These are phyloP conservation scores for Panaeolus papilionaceus DNA, from an alignment of 768 basidiomycete genomes.

Conservation along the genomic window DNA sequence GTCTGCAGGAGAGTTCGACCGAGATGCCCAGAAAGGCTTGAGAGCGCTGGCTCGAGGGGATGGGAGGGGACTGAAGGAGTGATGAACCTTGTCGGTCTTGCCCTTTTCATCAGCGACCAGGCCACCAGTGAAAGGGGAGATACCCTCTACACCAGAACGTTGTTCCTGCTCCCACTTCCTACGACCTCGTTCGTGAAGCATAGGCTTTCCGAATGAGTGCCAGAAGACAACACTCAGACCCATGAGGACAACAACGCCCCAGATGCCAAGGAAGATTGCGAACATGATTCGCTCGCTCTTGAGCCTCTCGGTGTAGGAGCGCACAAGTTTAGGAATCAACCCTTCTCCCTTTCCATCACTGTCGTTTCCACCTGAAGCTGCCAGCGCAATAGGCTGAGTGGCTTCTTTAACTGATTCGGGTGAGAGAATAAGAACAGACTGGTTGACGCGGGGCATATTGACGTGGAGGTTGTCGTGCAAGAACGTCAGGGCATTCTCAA, in stretches of 20 bases:
- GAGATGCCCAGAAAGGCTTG: slow-evolving; percentile 42
- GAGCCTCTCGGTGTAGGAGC: slow-evolving; percentile 73
- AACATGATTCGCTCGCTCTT: slow-evolving; percentile 88
- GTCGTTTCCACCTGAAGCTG: slow-evolving; percentile 71
- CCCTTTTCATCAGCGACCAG: slow-evolving; percentile 9
- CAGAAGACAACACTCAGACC: slow-evolving; percentile 73
- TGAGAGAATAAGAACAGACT: slow-evolving; percentile 79
- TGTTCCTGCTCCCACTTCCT: slow-evolving; percentile 60
- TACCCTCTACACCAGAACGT: slow-evolving; percentile 51
- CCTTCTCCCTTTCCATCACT: slow-evolving; percentile 52
- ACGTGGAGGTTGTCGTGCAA: slow-evolving; percentile 87
- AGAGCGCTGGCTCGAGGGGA: slow-evolving; percentile 41
- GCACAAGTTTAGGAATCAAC: slow-evolving; percentile 75
- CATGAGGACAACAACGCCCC: slow-evolving; percentile 85
- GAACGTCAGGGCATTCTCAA: slow-evolving; percentile 91
- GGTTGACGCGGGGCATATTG: slow-evolving; percentile 79
- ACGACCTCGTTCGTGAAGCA: slow-evolving; percentile 53
- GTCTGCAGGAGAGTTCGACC: slow-evolving; percentile 27
- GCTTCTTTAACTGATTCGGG: slow-evolving; percentile 74
- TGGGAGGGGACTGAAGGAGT: slow-evolving; percentile 59
- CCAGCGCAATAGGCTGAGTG: slow-evolving; percentile 79
- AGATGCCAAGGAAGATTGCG: slow-evolving; percentile 79
- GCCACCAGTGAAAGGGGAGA: slow-evolving; percentile 41
- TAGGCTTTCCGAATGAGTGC: slow-evolving; percentile 65
- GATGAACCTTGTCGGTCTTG: slow-evolving; percentile 34